Conservation (phyloP, 495 filamentous ascomycete species). For the Halenospora varia region DNA sequence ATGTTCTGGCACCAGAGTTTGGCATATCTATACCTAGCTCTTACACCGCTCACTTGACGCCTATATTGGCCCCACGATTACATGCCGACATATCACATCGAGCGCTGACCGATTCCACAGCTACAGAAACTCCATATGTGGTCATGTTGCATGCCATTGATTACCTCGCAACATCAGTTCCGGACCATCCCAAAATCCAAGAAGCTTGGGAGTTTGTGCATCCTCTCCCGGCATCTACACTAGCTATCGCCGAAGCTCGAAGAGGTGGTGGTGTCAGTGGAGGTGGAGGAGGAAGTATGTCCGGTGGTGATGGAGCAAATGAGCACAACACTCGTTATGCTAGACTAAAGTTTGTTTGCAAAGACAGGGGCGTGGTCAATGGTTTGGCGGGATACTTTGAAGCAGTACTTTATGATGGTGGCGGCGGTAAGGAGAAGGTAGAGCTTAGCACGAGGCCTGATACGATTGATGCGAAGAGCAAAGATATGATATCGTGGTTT, state of each 20-base stretch:
- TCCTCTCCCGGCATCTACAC: conserved; percentile 41
- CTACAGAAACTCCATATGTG: conserved; percentile 82
- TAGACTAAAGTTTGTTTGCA: conserved; percentile 66
- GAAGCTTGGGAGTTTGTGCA: conserved; percentile 68
- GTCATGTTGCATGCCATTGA: conserved; percentile 88
- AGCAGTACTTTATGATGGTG: conserved; percentile 70
- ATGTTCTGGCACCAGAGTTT: conserved; percentile 64
- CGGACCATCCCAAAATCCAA: conserved; percentile 55
- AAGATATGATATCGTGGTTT: conserved; percentile 98
- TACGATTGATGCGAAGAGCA: conserved; percentile 86
- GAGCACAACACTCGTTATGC: conserved; percentile 82
- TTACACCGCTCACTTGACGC: conserved; percentile 88
- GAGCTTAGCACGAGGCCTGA: conserved; percentile 92
- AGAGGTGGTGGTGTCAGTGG: conserved; percentile 47
- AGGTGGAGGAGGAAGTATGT: conserved; percentile 56
- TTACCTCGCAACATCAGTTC: conserved; percentile 60
- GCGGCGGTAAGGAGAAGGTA: conserved; percentile 47
- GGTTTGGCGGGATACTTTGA: conserved; percentile 96
- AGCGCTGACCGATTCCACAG: conserved; percentile 55
- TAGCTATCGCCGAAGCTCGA: conserved; percentile 50
- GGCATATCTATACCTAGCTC: conserved; percentile 91
- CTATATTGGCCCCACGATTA: conserved; percentile 84
- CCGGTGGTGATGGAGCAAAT: conserved; percentile 61
- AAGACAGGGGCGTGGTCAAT: conserved; percentile 77
- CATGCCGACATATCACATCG: conserved; percentile 72